phyloP scores from a whole-genome alignment of 169 alveolate species.

The Cystoisospora suis region DNA sequence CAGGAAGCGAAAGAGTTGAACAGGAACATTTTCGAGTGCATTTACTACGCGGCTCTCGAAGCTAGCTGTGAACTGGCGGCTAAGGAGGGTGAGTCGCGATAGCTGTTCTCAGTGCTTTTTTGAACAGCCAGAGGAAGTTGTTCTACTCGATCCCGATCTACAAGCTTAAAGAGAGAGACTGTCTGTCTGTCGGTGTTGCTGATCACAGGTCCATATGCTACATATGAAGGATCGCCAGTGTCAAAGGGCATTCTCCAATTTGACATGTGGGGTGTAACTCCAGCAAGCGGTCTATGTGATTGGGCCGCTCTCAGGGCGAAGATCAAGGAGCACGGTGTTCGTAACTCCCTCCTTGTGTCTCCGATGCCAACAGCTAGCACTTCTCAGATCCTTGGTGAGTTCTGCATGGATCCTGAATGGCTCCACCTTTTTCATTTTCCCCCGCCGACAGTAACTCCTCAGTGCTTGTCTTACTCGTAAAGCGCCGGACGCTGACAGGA shows the following conservation, averaged over 20 bases:
- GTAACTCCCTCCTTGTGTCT: conserved; percentile 96
- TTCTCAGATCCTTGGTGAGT: conserved; percentile 92
- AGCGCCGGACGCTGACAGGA: too few species aligned
- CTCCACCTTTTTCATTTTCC: too few species aligned
- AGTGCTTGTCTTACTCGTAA: too few species aligned
- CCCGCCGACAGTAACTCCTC: too few species aligned
- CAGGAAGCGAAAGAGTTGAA: conserved; percentile 92
- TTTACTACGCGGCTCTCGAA: conserved; percentile 96
- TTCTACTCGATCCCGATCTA: too few species aligned
- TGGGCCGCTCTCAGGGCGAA: conserved; percentile 93
- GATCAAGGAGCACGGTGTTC: conserved; percentile 91
- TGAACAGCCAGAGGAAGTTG: too few species aligned
- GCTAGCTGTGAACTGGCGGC: conserved; percentile 95
- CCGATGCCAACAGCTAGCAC: conserved; percentile 99
- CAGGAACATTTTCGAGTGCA: conserved; percentile 95
- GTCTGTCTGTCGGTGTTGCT: too few species aligned
- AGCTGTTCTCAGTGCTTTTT: too few species aligned
- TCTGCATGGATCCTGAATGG: too few species aligned
- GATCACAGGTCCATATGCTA: conserved; percentile 92
- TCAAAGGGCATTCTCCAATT: conserved; percentile 95
- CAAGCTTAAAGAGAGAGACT: too few species aligned
- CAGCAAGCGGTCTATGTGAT: conserved; percentile 83
- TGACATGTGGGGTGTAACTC: conserved; percentile 93
- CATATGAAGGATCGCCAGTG: conserved; percentile 96
- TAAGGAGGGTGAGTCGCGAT: conserved; percentile 81